Percentiles rank a stretch among this genome's conserved stretches.
Conservation (phyloP, 1,139 yeast genomes). For the Saccharomyces hybrid region DNA sequence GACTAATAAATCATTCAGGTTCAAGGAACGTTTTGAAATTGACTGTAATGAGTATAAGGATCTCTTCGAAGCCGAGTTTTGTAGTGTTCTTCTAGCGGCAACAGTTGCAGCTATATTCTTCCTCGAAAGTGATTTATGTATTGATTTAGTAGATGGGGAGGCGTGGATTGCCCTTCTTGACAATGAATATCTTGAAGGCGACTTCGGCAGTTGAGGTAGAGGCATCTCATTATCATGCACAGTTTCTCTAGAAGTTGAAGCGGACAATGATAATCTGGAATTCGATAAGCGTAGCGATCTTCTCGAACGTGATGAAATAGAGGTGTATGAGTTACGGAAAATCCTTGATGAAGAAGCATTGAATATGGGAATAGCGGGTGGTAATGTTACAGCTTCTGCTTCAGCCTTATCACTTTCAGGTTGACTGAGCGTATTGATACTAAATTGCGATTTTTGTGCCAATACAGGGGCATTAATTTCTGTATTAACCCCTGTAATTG, state of each 20-base stretch:
- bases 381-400: conserved; percentile 7
- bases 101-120: conserved; percentile 2
- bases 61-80: conserved; percentile 29
- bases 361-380: conserved; percentile 18
- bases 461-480: conserved; percentile 24
- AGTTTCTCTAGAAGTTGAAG: conserved; percentile 11
- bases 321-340: conserved; percentile 14
- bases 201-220: not conserved
- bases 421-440: conserved; percentile 21
- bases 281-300: not conserved
- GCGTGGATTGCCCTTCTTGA: not conserved
- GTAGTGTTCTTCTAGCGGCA: conserved; percentile 17
- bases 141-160: conserved; percentile 6
- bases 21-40: conserved; percentile 31
- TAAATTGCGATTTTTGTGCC: conserved; percentile 28
- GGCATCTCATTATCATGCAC: conserved; percentile 1
- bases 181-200: not conserved
- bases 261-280: conserved; percentile 4
- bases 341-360: conserved; percentile 26
- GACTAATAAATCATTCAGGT: conserved; percentile 26
- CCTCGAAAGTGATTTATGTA: conserved; percentile 6
- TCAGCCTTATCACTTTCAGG: conserved; percentile 2
- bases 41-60: conserved; percentile 31
- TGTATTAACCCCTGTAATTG: not conserved
- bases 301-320: not conserved